A percentile compares a stretch with the other conserved stretches of the same genome.
These are phyloP conservation scores for Rasamsonia emersonii DNA, from an alignment of 2,329 filamentous ascomycete genomes.

Conservation along the genomic window DNA sequence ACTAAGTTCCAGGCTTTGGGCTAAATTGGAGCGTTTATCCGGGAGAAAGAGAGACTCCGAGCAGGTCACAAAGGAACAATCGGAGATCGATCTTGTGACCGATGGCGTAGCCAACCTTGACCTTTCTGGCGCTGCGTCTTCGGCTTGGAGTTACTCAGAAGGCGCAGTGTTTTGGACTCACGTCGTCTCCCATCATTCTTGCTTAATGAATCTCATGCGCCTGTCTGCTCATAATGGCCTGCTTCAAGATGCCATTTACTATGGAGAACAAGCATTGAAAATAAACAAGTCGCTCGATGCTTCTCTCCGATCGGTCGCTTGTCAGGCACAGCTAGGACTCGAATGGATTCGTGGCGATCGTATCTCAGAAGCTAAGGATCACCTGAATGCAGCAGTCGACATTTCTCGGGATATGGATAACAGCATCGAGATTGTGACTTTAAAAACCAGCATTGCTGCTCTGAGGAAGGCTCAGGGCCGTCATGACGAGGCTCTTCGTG, in stretches of 20 bases:
- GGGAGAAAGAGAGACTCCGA: conserved; percentile 26
- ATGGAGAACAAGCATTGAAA: conserved; percentile 73
- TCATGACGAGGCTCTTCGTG: conserved; percentile 39
- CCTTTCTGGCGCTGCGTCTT: conserved; percentile 27
- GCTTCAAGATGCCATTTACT: conserved; percentile 80
- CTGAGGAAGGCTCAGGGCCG: conserved; percentile 41
- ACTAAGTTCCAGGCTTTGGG: conserved; percentile 44
- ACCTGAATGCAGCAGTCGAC: conserved; percentile 50
- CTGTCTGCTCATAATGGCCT: conserved; percentile 78
- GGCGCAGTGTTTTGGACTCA: conserved; percentile 73
- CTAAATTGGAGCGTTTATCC: conserved; percentile 39
- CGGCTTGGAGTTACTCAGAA: conserved; percentile 38
- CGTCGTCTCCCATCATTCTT: conserved; percentile 62
- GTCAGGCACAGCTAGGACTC: conserved; percentile 38
- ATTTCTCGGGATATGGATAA: conserved; percentile 43
- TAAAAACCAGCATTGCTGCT: conserved; percentile 35
- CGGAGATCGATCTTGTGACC: conserved; percentile 28
- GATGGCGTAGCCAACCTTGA: conserved; percentile 33
- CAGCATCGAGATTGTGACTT: conserved; percentile 45
- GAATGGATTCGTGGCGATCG: conserved; percentile 44
- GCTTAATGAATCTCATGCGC: conserved; percentile 63
- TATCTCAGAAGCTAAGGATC: conserved; percentile 44
- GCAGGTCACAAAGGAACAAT: conserved; percentile 12
- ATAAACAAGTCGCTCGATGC: conserved; percentile 63
- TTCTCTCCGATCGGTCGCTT: conserved; percentile 43